Evolutionary conservation across 2,329 filamentous ascomycete genomes (phyloP), one percentile per base, ranked within the genome.

Genomic region (Plenodomus biglobosus): DNA sequence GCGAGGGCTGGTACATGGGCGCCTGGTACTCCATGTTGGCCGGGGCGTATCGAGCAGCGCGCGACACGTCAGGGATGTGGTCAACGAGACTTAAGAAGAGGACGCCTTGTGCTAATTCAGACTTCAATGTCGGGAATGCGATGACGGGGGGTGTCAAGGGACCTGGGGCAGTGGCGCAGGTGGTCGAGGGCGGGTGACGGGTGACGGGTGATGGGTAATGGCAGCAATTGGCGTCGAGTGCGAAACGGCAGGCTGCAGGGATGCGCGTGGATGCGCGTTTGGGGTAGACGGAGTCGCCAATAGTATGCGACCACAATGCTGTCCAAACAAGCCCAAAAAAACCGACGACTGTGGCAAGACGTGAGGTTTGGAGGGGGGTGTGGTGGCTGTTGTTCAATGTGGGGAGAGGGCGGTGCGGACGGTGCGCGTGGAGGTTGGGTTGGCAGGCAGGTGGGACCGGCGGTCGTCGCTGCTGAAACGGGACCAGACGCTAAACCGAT

Each of bases 11-110:
- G 53, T 60, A 58, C 40, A 62, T 56, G 30, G 59, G 42, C 46
- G 60, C 53, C 40, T 66, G 62, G 42, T 55, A 44, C 45, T 68
- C 65, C 64, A 69, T 68, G 58, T 39, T 63, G 61, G 53, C 62
- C 58, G 42, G 52, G 42, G 53, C 47, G 56, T 51, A 48, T 56
- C 54, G 56, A 52, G 58, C 52, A 48, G 42, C 46, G 52, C 52
- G 51, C 58, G 59, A 67, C 64, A 66, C 59, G 60, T 63, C 58
- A 61, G 52, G 55, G 52, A 47, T 44, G 55, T 54, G 50, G 57
- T 22, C 19, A 30, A 37, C 32, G 30, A 17, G 36, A n/a, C 11
- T 11, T 24, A 24, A 11, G 42, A 40, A 44, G 41, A n/a, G 21
- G 35, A 41, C 39, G 50, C 46, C 46, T 45, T 47, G 42, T 43